phyloP scores from a whole-genome alignment of 176 grass and related monocot genomes.

The Guadua angustifolia region DNA sequence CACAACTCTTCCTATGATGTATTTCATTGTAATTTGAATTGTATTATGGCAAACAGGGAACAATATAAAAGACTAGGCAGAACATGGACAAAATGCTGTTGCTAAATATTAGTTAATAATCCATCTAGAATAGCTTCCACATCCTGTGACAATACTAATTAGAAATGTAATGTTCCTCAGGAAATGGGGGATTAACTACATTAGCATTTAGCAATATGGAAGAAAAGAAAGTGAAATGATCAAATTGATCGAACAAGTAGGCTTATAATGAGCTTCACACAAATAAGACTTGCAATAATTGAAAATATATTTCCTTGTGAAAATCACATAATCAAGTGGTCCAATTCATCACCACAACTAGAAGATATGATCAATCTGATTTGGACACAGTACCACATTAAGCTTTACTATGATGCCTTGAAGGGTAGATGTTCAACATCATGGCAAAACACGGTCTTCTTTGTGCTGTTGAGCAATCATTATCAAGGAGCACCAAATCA shows the following conservation, averaged over 20 bases:
- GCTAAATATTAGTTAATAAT: background rate
- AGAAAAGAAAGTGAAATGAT: background rate
- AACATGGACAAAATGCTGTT: background rate
- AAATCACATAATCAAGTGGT: background rate
- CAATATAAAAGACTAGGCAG: background rate
- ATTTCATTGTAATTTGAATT: slow-evolving; percentile 22
- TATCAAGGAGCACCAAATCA: slow-evolving; percentile 14
- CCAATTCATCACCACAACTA: slow-evolving; percentile 35
- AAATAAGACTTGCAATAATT: background rate
- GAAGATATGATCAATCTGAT: slow-evolving; percentile 30
- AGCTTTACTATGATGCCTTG: background rate
- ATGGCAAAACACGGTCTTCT: slow-evolving; percentile 20
- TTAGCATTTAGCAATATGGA: background rate
- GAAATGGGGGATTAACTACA: background rate
- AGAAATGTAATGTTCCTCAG: background rate
- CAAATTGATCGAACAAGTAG: slow-evolving; percentile 4
- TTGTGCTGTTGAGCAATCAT: slow-evolving; percentile 39
- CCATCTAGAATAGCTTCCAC: background rate
- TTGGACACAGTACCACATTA: slow-evolving; percentile 22
- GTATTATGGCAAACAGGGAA: background rate
- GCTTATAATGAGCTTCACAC: background rate
- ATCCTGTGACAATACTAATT: slow-evolving; percentile 1
- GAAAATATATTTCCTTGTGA: slow-evolving; percentile 14
- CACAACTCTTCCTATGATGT: background rate
- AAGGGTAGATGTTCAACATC: slow-evolving; percentile 45